Conservation (phyloP, 2,329 filamentous ascomycete species). For the Acrocalymma vagum region DNA sequence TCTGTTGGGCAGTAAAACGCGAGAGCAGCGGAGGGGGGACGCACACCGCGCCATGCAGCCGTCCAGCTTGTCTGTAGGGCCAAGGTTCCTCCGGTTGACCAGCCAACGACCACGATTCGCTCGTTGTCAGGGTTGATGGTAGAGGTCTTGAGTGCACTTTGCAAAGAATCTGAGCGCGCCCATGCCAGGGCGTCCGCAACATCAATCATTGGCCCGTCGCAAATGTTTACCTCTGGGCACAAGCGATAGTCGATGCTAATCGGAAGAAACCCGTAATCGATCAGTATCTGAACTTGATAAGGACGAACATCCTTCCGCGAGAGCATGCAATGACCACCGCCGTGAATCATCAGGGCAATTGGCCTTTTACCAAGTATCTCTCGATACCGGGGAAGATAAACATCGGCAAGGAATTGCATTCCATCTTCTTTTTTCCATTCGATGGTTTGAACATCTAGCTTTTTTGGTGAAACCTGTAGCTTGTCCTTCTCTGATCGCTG, state of each 20-base stretch:
- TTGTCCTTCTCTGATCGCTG: too few species aligned
- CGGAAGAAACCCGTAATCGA: constrained; percentile 54
- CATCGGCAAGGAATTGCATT: constrained; percentile 3
- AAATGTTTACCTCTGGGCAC: constrained; percentile 58
- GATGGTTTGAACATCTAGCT: too few species aligned
- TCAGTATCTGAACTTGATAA: constrained; percentile 47
- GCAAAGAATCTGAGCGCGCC: constrained; percentile 45
- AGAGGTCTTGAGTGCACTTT: constrained; percentile 2
- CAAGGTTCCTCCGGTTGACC: constrained; percentile 58
- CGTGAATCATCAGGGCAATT: constrained; percentile 56
- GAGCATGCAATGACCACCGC: constrained; percentile 53
- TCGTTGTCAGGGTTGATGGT: constrained; percentile 40
- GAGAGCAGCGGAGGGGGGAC: constrained; percentile 52
- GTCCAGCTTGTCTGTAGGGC: constrained; percentile 56
- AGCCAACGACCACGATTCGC: constrained; percentile 53
- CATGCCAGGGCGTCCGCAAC: constrained; percentile 54
- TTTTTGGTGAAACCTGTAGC: too few species aligned
- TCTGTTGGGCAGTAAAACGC: constrained; percentile 56
- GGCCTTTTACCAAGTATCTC: not conserved
- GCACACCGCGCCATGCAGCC: constrained; percentile 27
- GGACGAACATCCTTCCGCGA: constrained; percentile 49
- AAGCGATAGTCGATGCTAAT: constrained; percentile 61
- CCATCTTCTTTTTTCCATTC: not conserved
- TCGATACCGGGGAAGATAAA: constrained; percentile 24
- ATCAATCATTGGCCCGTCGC: constrained; percentile 58